phyloP scores from a whole-genome alignment of 106 monocot genomes.

The Dendrobium huoshanense region DNA sequence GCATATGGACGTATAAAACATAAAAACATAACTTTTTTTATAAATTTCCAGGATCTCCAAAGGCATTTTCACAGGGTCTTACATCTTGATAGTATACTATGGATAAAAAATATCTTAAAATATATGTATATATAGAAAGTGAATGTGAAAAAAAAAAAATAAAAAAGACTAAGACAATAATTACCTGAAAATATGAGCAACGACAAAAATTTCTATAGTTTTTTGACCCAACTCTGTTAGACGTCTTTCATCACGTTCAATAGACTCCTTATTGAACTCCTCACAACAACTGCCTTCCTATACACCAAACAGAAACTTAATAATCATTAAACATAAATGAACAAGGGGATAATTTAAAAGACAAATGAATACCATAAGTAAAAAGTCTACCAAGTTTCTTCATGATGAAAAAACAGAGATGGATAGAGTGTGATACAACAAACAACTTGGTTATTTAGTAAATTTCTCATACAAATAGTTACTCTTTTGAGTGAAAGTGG shows the following conservation, averaged over 20 bases:
- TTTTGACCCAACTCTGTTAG: conserved; percentile 77
- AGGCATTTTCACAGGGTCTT: too few relatives aligned
- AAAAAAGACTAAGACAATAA: not conserved
- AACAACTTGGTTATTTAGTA: too few relatives aligned
- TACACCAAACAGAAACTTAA: conserved; percentile 2
- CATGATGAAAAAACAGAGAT: not conserved
- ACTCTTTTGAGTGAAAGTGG: too few relatives aligned
- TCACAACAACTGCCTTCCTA: conserved; percentile 79
- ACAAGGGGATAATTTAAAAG: not conserved
- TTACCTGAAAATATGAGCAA: conserved; percentile 92
- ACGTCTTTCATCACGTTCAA: conserved; percentile 89
- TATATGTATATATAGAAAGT: too few relatives aligned
- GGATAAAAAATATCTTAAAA: too few relatives aligned
- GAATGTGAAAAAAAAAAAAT: not conserved
- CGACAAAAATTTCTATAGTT: conserved; percentile 79
- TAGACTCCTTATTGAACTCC: conserved; percentile 61
- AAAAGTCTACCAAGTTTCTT: not conserved
- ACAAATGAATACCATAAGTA: not conserved
- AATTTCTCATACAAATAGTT: too few relatives aligned
- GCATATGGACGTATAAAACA: too few relatives aligned
- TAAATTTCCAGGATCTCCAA: too few relatives aligned
- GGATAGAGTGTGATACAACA: too few relatives aligned
- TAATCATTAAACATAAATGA: conserved; percentile 1
- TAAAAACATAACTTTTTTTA: too few relatives aligned
- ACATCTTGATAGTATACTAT: too few relatives aligned